These are phyloP conservation scores for Sporothrix phasma DNA, from an alignment of 2,329 filamentous ascomycete genomes.

Conservation along the genomic window DNA sequence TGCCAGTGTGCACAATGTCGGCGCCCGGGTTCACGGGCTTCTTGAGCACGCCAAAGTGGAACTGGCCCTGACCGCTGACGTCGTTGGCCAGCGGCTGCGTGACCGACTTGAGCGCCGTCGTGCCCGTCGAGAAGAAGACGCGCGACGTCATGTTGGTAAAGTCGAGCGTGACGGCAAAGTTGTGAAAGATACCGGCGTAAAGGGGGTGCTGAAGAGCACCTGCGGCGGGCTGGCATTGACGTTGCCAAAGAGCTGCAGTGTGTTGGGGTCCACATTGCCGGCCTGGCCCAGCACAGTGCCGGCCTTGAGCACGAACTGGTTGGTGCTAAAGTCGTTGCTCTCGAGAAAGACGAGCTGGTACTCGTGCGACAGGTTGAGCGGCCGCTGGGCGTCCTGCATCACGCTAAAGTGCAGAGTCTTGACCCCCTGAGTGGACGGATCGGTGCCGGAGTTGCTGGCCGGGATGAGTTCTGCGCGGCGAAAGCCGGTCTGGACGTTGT, in stretches of 20 bases:
- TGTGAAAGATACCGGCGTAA: slow-evolving; percentile 46
- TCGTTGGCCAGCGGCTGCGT: slow-evolving; percentile 39
- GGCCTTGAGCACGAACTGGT: slow-evolving; percentile 46
- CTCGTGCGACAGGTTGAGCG: slow-evolving; percentile 51
- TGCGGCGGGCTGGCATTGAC: slow-evolving; percentile 37
- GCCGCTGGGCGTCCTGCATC: slow-evolving; percentile 39
- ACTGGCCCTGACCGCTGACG: slow-evolving; percentile 48
- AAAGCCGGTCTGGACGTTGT: slow-evolving; percentile 47
- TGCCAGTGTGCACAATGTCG: slow-evolving; percentile 39
- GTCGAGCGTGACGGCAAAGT: slow-evolving; percentile 50
- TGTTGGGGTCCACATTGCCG: slow-evolving; percentile 28
- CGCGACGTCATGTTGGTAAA: slow-evolving; percentile 47
- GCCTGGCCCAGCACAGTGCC: slow-evolving; percentile 39
- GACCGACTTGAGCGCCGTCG: slow-evolving; percentile 35
- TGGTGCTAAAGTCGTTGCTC: slow-evolving; percentile 36
- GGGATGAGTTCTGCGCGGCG: slow-evolving; percentile 49
- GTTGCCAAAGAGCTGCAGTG: slow-evolving; percentile 38
- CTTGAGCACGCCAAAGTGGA: slow-evolving; percentile 53
- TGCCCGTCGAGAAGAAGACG: slow-evolving; percentile 46
- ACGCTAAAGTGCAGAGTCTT: slow-evolving; percentile 55
- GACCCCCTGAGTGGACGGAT: slow-evolving; percentile 41
- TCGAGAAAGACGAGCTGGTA: slow-evolving; percentile 47
- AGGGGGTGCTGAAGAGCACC: slow-evolving; percentile 41
- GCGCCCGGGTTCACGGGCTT: slow-evolving; percentile 40
- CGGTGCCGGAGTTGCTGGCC: slow-evolving; percentile 39